These are phyloP conservation scores for Pythium dissimile DNA, from an alignment of 352 stramenopile species.

Conservation along the genomic window DNA sequence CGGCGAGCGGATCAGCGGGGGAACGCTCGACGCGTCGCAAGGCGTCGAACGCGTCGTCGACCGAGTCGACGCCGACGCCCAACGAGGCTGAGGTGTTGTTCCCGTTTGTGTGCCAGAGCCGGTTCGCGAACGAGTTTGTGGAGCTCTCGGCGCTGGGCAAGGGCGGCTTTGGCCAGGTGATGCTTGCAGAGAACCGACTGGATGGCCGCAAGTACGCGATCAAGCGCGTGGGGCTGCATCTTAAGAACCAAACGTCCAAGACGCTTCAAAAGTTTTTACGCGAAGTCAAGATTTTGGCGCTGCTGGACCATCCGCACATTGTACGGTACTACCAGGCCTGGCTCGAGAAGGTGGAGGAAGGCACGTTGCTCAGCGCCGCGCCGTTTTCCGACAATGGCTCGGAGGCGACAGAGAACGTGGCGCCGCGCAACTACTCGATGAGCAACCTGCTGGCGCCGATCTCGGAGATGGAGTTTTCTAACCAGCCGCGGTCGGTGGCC, in stretches of 20 bases:
- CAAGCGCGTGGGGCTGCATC: slow-evolving; percentile 83
- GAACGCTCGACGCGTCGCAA: slow-evolving; percentile 30
- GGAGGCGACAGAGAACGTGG: slow-evolving; percentile 21
- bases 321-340: slow-evolving; percentile 92
- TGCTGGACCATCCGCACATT: slow-evolving; percentile 92
- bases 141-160: slow-evolving; percentile 87
- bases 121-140: slow-evolving; percentile 83
- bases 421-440: slow-evolving; percentile 57
- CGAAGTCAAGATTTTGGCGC: slow-evolving; percentile 91
- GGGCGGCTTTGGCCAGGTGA: slow-evolving; percentile 93
- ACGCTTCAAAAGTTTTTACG: slow-evolving; percentile 92
- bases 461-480: slow-evolving; percentile 59
- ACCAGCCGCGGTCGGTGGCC: slow-evolving; percentile 38
- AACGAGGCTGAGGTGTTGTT: slow-evolving; percentile 74
- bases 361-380: neutral
- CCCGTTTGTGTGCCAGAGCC: slow-evolving; percentile 80
- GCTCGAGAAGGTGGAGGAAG: slow-evolving; percentile 84
- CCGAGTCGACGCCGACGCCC: slow-evolving; percentile 29
- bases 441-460: slow-evolving; percentile 73
- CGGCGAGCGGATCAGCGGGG: too few relatives aligned
- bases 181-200: slow-evolving; percentile 91
- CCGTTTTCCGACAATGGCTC: neutral
- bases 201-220: slow-evolving; percentile 93
- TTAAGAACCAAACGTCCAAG: slow-evolving; percentile 87
- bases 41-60: slow-evolving; percentile 48